Evolutionary conservation across 164 flowering plant genomes (phyloP).

Genomic region (Vitis rotundifolia): DNA sequence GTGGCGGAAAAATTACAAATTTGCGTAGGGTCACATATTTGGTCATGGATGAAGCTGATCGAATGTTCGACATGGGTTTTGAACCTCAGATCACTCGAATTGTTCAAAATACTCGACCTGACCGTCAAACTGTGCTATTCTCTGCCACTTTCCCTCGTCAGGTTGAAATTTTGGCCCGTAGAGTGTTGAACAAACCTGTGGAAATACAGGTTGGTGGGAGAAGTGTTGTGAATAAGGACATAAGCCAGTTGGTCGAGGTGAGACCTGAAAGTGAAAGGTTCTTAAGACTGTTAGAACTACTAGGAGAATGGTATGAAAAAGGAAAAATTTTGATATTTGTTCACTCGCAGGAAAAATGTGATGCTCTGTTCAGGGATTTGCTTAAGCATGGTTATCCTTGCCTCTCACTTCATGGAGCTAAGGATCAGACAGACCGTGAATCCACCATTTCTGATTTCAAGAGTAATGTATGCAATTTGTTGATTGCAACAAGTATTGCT

Average conservation of each 20-base stretch:
- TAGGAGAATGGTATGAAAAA: conserved; percentile 95
- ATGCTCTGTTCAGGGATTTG: conserved; percentile 76
- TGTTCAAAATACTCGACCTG: conserved; percentile 90
- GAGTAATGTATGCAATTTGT: conserved; percentile 80
- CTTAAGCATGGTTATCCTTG: conserved; percentile 80
- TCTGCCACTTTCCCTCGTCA: conserved; percentile 99
- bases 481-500: conserved; percentile 93
- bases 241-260: conserved; percentile 84
- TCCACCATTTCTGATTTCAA: conserved; percentile 92
- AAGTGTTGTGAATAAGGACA: conserved; percentile 97
- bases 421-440: conserved; percentile 95
- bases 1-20: conserved; percentile 90
- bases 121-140: conserved; percentile 92
- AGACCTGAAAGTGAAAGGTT: conserved; percentile 87
- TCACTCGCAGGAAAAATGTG: conserved; percentile 90
- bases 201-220: conserved; percentile 96
- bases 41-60: conserved; percentile 98
- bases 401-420: conserved; percentile 96
- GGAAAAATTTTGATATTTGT: conserved; percentile 94
- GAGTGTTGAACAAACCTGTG: conserved; percentile 85
- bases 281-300: conserved; percentile 75
- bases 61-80: conserved; percentile 99
- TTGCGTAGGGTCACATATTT: conserved; percentile 85
- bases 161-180: conserved; percentile 88
- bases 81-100: conserved; percentile 97